Conservation (phyloP, 768 basidiomycete species). For the Filobasidium floriforme region DNA sequence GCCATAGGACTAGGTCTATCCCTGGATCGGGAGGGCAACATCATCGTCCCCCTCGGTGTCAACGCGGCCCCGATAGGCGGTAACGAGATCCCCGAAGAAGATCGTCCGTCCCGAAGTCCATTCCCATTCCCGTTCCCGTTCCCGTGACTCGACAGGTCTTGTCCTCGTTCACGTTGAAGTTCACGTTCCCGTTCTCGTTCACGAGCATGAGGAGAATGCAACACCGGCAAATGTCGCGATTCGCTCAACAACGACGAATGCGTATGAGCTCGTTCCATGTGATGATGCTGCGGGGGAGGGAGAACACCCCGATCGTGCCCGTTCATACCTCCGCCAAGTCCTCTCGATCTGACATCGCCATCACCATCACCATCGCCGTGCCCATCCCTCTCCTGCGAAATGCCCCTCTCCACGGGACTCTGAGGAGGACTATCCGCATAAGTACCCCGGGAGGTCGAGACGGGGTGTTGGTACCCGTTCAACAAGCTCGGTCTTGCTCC, state of each 20-base stretch:
- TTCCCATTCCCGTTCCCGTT: background rate
- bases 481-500: background rate
- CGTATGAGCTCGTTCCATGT: too few species aligned
- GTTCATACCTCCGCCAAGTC: background rate
- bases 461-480: background rate
- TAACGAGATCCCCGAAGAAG: background rate
- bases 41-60: background rate
- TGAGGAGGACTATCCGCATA: constrained; percentile 10
- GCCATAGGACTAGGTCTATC: background rate
- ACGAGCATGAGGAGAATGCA: too few species aligned
- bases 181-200: background rate
- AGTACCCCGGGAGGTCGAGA: background rate
- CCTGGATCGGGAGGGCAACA: background rate
- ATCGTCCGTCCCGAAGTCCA: background rate
- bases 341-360: background rate
- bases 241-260: too few species aligned
- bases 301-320: background rate
- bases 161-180: too few species aligned
- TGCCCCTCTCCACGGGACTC: background rate
- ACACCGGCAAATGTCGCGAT: too few species aligned
- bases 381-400: background rate
- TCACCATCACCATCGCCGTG: background rate
- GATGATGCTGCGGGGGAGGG: background rate
- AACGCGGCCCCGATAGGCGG: background rate
- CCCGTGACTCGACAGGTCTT: background rate